These are phyloP conservation scores for Skeletonema menzelii DNA, from an alignment of 108 stramenopile species.

Conservation along the genomic window DNA sequence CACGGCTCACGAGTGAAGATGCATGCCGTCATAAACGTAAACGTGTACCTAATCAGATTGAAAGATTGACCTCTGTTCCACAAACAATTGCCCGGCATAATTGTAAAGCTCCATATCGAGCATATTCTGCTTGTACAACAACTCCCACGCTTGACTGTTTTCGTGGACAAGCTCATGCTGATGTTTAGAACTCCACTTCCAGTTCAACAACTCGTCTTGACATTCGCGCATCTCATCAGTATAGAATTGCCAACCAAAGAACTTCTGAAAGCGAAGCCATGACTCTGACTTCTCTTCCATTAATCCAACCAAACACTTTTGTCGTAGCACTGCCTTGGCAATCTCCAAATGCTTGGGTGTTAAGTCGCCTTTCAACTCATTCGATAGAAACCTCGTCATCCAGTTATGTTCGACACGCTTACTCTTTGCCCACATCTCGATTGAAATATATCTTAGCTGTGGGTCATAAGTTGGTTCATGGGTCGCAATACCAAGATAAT, in stretches of 20 bases:
- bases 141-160: slow-evolving; percentile 44
- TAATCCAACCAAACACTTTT: slow-evolving; percentile 56
- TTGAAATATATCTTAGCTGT: slow-evolving; percentile 29
- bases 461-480: slow-evolving; percentile 1
- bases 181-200: not conserved
- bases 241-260: slow-evolving; percentile 37
- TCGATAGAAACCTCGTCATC: slow-evolving; percentile 51
- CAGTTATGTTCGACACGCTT: slow-evolving; percentile 47
- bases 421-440: slow-evolving; percentile 33
- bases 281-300: slow-evolving; percentile 43
- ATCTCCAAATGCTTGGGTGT: slow-evolving; percentile 40
- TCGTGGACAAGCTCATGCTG: not conserved
- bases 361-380: slow-evolving; percentile 37
- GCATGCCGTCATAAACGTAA: not conserved
- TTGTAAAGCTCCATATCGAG: slow-evolving; percentile 54
- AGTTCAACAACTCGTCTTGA: not conserved
- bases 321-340: slow-evolving; percentile 51
- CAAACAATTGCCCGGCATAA: slow-evolving; percentile 49
- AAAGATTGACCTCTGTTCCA: slow-evolving; percentile 3
- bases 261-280: slow-evolving; percentile 35
- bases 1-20: not conserved
- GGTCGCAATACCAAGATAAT: slow-evolving; percentile 17
- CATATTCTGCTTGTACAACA: slow-evolving; percentile 50
- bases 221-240: not conserved
- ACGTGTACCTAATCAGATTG: not conserved